A percentile compares a stretch with the other conserved stretches of the same genome.
phyloP scores from a whole-genome alignment of 495 filamentous ascomycete species.

The Penicillium arizonense region DNA sequence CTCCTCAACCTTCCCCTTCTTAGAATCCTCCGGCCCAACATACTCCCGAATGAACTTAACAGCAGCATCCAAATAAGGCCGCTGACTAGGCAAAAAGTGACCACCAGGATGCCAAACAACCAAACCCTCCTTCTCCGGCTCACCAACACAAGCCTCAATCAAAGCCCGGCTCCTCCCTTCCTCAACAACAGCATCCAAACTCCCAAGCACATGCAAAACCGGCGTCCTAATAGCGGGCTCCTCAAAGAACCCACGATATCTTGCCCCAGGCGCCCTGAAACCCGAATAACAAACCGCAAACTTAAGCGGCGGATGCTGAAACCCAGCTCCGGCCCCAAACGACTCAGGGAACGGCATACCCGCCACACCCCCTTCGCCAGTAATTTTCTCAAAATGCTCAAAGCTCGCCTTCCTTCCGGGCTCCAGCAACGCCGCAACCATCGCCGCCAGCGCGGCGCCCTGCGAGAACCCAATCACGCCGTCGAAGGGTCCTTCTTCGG shows the following conservation, averaged over 20 bases:
- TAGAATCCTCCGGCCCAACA: constrained; percentile 33
- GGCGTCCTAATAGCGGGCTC: constrained; percentile 69
- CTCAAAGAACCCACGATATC: constrained; percentile 70
- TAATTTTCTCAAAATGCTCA: constrained; percentile 26
- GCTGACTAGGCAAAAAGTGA: constrained; percentile 82
- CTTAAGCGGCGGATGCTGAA: constrained; percentile 60
- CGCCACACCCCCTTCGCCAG: constrained; percentile 12
- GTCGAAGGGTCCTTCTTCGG: constrained; percentile 61
- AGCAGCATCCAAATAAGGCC: constrained; percentile 73
- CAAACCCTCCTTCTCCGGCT: constrained; percentile 49
- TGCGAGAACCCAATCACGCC: constrained; percentile 77
- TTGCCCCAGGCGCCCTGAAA: constrained; percentile 63
- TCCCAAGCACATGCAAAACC: constrained; percentile 78
- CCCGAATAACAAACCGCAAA: constrained; percentile 81
- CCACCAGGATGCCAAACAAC: constrained; percentile 88
- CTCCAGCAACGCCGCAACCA: constrained; percentile 71
- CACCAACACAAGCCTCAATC: constrained; percentile 62
- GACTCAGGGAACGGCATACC: constrained; percentile 48
- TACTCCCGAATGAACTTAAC: constrained; percentile 71
- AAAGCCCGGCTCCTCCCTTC: constrained; percentile 66
- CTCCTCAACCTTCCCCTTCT: constrained; percentile 43
- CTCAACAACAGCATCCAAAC: constrained; percentile 85
- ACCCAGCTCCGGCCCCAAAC: constrained; percentile 38
- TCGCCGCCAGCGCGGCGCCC: constrained; percentile 61
- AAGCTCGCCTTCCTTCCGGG: constrained; percentile 45